Base-by-base conservation (phyloP, 2,329 filamentous ascomycete genomes). In the Bertia moriformis region DNA sequence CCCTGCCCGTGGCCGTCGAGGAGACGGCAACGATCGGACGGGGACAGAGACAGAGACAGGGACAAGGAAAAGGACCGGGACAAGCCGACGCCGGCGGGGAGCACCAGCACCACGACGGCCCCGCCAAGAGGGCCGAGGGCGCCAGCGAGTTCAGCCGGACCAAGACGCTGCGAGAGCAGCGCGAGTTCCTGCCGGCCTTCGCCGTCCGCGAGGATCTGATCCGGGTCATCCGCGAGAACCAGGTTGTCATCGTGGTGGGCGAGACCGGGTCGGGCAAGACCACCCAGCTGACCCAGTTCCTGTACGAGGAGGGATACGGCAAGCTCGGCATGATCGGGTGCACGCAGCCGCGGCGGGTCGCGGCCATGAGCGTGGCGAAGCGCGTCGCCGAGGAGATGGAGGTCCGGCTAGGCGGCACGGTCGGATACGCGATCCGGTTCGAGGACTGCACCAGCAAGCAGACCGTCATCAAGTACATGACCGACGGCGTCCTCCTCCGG, bases 331-430 rank as follows among this genome's bases (percentile, higher is more conserved):
- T 95, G 70, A 96, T 98, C 49, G 89, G 87, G 3, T 98, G 91
- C 54, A 98, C 91, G 1, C 91, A 98, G 49, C 91, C 91, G 39
- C 77, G 91, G 50, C 83, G 91, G 67, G 93, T 98, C 22, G 91
- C 91, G 18, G 91, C 91, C 17, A 98, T 98, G 91, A 95, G 88
- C 61, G 91, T 98, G 19, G 91, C 91, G 2, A 96, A 96, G 58
- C 87, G 91, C 66, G 91, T 98, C 29, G 86, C 85, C 42, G 91
- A 98, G 61, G 91, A 98, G 62, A 98, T 98, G 93, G 84, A 94
- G 48, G 87, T 93, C 35, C 80, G 80, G 41, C 66, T 98, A 7
- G 91, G 91, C 38, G 79, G 81, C 41, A 73, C 80, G 1, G 93
- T 98, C 27, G 91, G 91, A 19, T 98, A 98, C 57, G 87, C 91